phyloP scores from a whole-genome alignment of 2,329 filamentous ascomycete genomes.

The Calonectria multiphialidica region DNA sequence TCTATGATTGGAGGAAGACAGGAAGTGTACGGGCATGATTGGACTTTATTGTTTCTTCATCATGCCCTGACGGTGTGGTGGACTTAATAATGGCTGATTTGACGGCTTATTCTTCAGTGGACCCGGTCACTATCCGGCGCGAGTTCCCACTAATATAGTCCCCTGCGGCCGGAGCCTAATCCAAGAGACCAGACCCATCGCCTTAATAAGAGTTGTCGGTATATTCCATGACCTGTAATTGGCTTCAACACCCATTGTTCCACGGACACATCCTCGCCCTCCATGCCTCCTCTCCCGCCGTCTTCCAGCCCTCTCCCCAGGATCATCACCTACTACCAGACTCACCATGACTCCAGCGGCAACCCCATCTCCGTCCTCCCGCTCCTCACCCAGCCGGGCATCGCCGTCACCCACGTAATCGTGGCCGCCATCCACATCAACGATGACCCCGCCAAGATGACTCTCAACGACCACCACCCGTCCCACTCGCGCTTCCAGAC shows the following conservation, averaged over 20 bases:
- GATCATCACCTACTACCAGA: conserved; percentile 67
- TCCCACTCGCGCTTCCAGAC: conserved; percentile 74
- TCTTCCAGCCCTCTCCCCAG: conserved; percentile 54
- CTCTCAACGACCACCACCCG: conserved; percentile 84
- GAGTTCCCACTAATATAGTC: neutral
- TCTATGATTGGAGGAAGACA: neutral
- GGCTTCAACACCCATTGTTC: neutral
- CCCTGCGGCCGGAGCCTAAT: neutral
- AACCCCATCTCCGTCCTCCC: conserved; percentile 66
- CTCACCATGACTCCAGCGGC: conserved; percentile 60
- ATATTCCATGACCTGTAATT: neutral
- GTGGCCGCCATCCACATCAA: conserved; percentile 90
- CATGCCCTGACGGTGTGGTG: neutral
- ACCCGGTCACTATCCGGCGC: neutral
- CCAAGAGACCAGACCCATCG: neutral
- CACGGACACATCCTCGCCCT: neutral
- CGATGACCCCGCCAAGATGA: conserved; percentile 72
- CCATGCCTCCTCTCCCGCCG: conserved; percentile 49
- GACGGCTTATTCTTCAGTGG: neutral
- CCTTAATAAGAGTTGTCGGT: neutral
- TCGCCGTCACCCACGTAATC: conserved; percentile 81
- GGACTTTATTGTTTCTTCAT: neutral
- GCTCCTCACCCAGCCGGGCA: conserved; percentile 59
- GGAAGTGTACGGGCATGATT: neutral
- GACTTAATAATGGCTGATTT: neutral